Conservation (phyloP, 2,329 filamentous ascomycete species). For the Fusarium hainanense region DNA sequence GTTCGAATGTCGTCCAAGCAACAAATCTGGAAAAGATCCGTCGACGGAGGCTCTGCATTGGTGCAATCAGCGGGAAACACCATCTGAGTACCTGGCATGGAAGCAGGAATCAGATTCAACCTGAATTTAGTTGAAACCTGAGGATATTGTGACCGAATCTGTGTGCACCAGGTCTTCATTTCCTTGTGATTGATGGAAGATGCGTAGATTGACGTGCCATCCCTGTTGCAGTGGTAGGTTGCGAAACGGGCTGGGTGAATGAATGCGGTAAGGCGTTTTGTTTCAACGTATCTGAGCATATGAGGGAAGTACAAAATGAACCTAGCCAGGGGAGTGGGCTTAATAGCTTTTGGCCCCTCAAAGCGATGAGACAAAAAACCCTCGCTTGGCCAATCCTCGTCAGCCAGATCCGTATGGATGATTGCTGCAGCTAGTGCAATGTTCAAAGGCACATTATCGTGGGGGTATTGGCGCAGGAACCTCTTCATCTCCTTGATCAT, state of each 20-base stretch:
- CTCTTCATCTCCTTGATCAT: background rate
- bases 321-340: fast-evolving
- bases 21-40: background rate
- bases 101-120: background rate
- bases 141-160: background rate
- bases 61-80: background rate
- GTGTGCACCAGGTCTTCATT: background rate
- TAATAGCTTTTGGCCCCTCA: background rate
- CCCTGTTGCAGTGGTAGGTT: fast-evolving
- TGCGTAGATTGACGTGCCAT: background rate
- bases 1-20: background rate
- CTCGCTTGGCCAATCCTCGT: background rate
- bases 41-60: fast-evolving
- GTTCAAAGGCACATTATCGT: background rate
- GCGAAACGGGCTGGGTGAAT: background rate
- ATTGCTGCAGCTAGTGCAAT: slow-evolving; percentile 1
- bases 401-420: background rate
- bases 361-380: background rate
- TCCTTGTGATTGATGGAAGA: fast-evolving
- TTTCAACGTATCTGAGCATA: slow-evolving; percentile 5
- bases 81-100: background rate
- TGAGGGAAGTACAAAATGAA: background rate
- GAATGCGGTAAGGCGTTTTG: background rate
- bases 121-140: fast-evolving
- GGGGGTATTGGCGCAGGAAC: fast-evolving